Conservation (phyloP, 2,329 filamentous ascomycete species). For the Albifimbria verrucaria region DNA sequence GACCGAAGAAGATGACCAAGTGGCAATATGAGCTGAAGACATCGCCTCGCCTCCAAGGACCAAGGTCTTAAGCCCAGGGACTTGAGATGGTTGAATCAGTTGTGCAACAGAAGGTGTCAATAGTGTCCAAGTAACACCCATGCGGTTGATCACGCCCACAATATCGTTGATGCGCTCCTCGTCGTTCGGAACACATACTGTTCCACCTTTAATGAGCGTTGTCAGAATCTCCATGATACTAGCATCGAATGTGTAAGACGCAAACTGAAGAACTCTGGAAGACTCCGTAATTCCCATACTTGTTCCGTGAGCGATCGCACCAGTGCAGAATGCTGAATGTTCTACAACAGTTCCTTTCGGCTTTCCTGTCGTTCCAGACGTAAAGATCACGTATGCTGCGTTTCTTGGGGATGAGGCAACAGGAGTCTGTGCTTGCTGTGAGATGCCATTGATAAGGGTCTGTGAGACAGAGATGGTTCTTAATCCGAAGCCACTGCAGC, state of each 20-base stretch:
- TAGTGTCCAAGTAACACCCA: slow-evolving; percentile 2
- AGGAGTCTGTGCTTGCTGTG: neutral
- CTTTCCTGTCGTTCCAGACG: slow-evolving; percentile 22
- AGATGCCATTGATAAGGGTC: neutral
- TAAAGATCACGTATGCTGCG: slow-evolving; percentile 22
- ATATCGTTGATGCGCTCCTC: slow-evolving; percentile 11
- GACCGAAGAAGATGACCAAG: slow-evolving; percentile 1
- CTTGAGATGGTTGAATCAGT: slow-evolving; percentile 4
- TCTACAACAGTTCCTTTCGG: slow-evolving; percentile 25
- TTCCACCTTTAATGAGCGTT: slow-evolving; percentile 14
- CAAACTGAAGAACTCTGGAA: slow-evolving; percentile 52
- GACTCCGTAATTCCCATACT: slow-evolving; percentile 40
- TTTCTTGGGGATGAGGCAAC: slow-evolving; percentile 3
- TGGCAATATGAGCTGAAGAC: slow-evolving; percentile 2
- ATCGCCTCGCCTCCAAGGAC: slow-evolving; percentile 5
- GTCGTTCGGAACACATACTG: slow-evolving; percentile 17
- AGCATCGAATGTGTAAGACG: slow-evolving; percentile 48
- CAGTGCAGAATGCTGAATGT: slow-evolving; percentile 52
- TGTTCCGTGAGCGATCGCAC: slow-evolving; percentile 43
- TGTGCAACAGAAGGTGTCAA: slow-evolving; percentile 7
- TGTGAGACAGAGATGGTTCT: slow-evolving; percentile 4
- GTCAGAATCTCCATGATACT: slow-evolving; percentile 29
- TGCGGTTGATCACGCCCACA: slow-evolving; percentile 3
- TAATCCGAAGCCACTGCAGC: neutral
- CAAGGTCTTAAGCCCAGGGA: slow-evolving; percentile 7